Conservation (phyloP, 116 monocot genomes). For the Papilionanthe hybrid region DNA sequence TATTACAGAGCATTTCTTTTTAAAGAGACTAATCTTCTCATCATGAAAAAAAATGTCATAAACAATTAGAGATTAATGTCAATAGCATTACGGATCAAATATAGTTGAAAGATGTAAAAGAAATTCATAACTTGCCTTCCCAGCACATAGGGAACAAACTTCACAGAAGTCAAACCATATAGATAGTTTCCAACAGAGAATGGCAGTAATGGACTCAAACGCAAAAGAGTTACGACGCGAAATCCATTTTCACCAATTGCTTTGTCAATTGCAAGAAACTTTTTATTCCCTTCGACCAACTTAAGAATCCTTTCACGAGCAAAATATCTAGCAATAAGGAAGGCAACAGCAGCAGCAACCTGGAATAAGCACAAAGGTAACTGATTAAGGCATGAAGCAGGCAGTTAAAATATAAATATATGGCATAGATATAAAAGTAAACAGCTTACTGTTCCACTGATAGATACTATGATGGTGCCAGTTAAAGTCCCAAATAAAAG, state of each 20-base stretch:
- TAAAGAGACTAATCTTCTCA: no score
- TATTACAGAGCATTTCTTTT: no score
- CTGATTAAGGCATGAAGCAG: background rate
- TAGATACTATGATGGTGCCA: slow-evolving; percentile 89
- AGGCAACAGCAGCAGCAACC: slow-evolving; percentile 82
- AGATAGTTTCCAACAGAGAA: slow-evolving; percentile 95
- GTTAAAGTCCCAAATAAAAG: slow-evolving; percentile 79
- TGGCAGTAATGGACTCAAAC: slow-evolving; percentile 86
- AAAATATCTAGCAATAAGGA: slow-evolving; percentile 92
- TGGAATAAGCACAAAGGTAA: slow-evolving; percentile 23
- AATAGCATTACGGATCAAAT: background rate
- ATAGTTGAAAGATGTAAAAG: background rate
- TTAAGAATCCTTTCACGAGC: slow-evolving; percentile 91
- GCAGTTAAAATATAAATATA: background rate
- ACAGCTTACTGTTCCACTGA: slow-evolving; percentile 90
- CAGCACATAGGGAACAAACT: slow-evolving; percentile 84
- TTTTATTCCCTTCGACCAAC: slow-evolving; percentile 89
- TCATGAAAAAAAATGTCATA: no score
- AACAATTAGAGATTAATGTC: no score
- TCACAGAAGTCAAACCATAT: slow-evolving; percentile 96
- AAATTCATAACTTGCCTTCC: slow-evolving; percentile 64
- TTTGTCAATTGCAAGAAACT: slow-evolving; percentile 93
- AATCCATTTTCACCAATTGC: slow-evolving; percentile 97
- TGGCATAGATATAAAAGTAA: slow-evolving; percentile 6
- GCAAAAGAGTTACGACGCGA: slow-evolving; percentile 81